Conservation (phyloP, 352 stramenopile species). For the Pythium myriotylum region DNA sequence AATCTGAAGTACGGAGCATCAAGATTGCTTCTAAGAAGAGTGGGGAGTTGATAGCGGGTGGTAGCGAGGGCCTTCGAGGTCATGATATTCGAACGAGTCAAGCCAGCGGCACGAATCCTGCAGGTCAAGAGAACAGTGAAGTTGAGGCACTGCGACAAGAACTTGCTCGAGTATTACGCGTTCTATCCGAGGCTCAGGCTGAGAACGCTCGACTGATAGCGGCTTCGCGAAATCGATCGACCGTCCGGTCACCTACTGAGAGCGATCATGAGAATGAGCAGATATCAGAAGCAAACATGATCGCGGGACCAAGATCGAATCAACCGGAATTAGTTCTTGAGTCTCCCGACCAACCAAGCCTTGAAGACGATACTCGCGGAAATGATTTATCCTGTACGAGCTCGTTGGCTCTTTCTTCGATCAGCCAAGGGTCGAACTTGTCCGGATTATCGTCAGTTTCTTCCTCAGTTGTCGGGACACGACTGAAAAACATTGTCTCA, state of each 20-base stretch:
- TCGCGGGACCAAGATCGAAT: no score
- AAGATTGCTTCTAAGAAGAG: no score
- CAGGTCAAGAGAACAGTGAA: no score
- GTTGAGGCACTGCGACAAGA: conserved; percentile 55
- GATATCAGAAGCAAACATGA: no score
- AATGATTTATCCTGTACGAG: conserved; percentile 35
- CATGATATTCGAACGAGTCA: no score
- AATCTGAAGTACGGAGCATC: no score
- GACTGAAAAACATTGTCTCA: conserved; percentile 16
- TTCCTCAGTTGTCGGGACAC: conserved; percentile 43
- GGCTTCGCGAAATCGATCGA: conserved; percentile 11
- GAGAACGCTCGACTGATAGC: conserved; percentile 24
- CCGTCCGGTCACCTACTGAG: conserved; percentile 14
- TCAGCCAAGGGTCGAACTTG: conserved; percentile 40
- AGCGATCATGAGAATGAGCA: conserved; percentile 1
- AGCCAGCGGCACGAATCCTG: no score
- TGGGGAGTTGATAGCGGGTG: no score
- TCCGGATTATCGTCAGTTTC: conserved; percentile 71
- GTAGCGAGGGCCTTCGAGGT: no score
- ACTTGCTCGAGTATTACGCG: conserved; percentile 51
- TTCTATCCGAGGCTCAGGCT: conserved; percentile 39
- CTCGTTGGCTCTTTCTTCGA: conserved; percentile 64
- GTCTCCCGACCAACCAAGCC: neutral
- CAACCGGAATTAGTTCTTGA: neutral
- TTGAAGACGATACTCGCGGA: neutral